Evolutionary conservation across 495 filamentous ascomycete genomes (phyloP).

Genomic region (Tuber magnatum): DNA sequence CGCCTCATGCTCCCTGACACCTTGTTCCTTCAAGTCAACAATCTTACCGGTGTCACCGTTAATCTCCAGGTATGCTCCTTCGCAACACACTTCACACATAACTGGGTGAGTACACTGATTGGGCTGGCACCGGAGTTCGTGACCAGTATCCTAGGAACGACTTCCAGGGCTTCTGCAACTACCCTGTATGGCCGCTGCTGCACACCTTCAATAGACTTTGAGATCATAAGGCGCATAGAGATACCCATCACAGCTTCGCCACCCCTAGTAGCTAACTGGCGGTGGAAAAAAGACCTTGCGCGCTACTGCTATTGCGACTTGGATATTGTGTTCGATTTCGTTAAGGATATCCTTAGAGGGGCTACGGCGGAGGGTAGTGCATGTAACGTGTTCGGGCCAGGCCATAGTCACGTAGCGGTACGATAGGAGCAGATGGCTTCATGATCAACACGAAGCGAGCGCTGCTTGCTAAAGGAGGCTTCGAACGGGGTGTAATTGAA

Average conservation of each 20-base stretch:
- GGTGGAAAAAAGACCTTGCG: constrained; percentile 97
- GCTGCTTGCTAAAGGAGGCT: too few species aligned
- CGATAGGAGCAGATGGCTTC: too few species aligned
- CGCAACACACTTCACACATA: constrained; percentile 94
- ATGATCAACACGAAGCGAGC: too few species aligned
- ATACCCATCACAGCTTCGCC: constrained; percentile 98
- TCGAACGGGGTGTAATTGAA: too few species aligned
- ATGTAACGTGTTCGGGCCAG: too few species aligned
- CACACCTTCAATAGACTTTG: constrained; percentile 89
- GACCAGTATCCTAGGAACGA: constrained; percentile 90
- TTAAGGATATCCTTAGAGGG: constrained; percentile 97
- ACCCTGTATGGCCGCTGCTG: constrained; percentile 99
- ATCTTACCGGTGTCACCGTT: constrained; percentile 85
- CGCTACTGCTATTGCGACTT: constrained; percentile 97
- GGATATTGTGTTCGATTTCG: constrained; percentile 95
- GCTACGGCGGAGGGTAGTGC: constrained; percentile 90
- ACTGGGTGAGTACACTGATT: constrained; percentile 78
- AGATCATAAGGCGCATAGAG: constrained; percentile 73
- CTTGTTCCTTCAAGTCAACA: constrained; percentile 94
- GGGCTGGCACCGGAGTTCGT: constrained; percentile 93
- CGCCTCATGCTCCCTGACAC: constrained; percentile 95
- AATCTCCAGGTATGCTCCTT: constrained; percentile 82
- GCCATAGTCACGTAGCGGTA: too few species aligned
- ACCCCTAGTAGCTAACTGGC: constrained; percentile 84
- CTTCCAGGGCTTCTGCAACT: constrained; percentile 94